Evolutionary conservation across 116 monocot species (phyloP), one percentile per base, ranked within the genome.

Genomic region (Thalassia testudinum): DNA sequence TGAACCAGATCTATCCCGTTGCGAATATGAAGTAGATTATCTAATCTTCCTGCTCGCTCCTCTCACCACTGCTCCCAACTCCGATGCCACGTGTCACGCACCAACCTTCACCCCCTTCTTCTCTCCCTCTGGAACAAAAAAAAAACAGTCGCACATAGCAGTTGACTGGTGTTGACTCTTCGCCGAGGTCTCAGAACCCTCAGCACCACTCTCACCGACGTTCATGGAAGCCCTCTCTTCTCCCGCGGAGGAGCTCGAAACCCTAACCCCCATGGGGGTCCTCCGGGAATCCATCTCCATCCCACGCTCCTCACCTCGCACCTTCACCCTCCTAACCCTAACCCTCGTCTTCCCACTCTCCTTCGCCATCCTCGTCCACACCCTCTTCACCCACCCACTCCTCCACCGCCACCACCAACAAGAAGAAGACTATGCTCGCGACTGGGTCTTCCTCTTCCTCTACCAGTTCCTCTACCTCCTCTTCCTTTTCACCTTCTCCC

Each of bases 401-500:
- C 47, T 49, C 47, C 61, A 17, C 55, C 61, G 16, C 24, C 49
- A 55, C 62, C 38, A 15, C 21, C n/a, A n/a, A n/a, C n/a, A n/a
- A n/a, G n/a, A n/a, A n/a, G n/a, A n/a, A 23, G 17, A 52, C 21
- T 8, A 28, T n/a, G n/a, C n/a, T n/a, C 43, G 51, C 43, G 4
- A 5, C 5, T 54, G 45, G 49, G 1, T 37, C 20, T 54, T 69
- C 68, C 61, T 69, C 30, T 49, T 69, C 26, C 26, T 69, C 40
- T 61, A 69, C 68, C 30, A 34, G 30, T 10, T 34, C 30, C 30
- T 34, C 10, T 69, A 69, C 68, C 68, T 69, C 19, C 61, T 69
- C 38, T 49, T 61, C 38, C 68, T 69, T 40, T 69, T 69, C 68
- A 54, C 61, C 55, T 69, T 69, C 61, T 69, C 68, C 43, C 68